Evolutionary conservation across 225 moss, liverwort and hornwort species (phyloP).

Genomic region (Antitrichia curtipendula): DNA sequence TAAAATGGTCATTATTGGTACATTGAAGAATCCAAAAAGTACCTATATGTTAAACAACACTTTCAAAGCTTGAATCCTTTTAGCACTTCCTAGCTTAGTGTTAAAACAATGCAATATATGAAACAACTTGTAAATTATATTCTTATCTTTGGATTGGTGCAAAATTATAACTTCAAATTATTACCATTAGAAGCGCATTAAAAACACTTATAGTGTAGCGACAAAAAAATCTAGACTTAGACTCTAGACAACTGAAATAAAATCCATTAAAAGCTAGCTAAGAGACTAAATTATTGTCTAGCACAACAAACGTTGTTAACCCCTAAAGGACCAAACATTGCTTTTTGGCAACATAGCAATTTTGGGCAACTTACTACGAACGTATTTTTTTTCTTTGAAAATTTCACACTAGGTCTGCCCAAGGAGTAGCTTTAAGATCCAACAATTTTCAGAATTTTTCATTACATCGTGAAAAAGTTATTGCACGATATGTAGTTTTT

Average conservation of each 20-base stretch:
- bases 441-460: too few species aligned
- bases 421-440: too few species aligned
- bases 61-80: not conserved
- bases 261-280: not conserved
- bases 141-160: not conserved
- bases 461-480: too few species aligned
- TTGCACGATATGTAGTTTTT: too few species aligned
- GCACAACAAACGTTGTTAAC: not conserved
- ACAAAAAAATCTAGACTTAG: not conserved
- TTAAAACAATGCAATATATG: not conserved
- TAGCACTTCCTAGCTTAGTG: not conserved
- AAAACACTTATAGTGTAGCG: not conserved
- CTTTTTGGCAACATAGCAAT: too few species aligned
- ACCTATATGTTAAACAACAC: fast-evolving
- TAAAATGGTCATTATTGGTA: not conserved
- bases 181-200: not conserved
- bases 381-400: too few species aligned
- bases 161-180: not conserved
- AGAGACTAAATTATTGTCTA: not conserved
- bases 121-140: not conserved
- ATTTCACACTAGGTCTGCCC: too few species aligned
- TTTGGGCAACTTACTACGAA: too few species aligned
- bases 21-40: not conserved
- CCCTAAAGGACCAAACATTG: too few species aligned
- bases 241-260: not conserved